Conservation (phyloP, 257 asterid genomes). For the Petrea volubilis region DNA sequence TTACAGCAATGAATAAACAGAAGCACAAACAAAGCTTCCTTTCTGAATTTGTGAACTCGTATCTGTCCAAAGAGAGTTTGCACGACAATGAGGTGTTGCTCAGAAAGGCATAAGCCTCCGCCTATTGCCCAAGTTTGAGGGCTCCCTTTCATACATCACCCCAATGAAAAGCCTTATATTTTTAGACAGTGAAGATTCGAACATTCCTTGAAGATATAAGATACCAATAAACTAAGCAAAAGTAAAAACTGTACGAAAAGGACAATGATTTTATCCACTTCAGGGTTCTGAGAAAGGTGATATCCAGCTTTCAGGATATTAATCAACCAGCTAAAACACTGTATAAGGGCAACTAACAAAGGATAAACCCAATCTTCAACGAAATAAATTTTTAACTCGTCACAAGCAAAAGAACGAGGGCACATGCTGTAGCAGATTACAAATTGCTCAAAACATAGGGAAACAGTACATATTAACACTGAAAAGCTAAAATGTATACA, state of each 20-base stretch:
- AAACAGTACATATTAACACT: constrained; percentile 12
- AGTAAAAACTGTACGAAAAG: neutral
- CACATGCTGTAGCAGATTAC: neutral
- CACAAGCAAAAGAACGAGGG: neutral
- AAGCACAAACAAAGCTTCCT: neutral
- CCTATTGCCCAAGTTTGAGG: neutral
- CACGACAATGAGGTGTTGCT: neutral
- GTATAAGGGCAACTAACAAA: neutral
- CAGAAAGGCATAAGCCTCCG: neutral
- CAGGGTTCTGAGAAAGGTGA: neutral
- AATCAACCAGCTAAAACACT: constrained; percentile 19
- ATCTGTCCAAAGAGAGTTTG: neutral
- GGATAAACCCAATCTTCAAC: constrained; percentile 3
- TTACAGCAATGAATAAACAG: neutral
- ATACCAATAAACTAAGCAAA: constrained; percentile 1
- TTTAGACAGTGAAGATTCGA: neutral
- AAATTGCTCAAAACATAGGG: neutral
- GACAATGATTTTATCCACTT: neutral
- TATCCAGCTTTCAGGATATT: neutral
- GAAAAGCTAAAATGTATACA: neutral
- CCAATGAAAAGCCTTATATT: neutral
- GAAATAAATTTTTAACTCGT: constrained; percentile 6
- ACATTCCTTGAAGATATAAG: neutral
- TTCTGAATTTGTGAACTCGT: neutral
- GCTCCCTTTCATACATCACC: neutral